These are phyloP conservation scores for Dispira parvispora DNA, from an alignment of 192 early-diverging fungal genomes.

Conservation along the genomic window DNA sequence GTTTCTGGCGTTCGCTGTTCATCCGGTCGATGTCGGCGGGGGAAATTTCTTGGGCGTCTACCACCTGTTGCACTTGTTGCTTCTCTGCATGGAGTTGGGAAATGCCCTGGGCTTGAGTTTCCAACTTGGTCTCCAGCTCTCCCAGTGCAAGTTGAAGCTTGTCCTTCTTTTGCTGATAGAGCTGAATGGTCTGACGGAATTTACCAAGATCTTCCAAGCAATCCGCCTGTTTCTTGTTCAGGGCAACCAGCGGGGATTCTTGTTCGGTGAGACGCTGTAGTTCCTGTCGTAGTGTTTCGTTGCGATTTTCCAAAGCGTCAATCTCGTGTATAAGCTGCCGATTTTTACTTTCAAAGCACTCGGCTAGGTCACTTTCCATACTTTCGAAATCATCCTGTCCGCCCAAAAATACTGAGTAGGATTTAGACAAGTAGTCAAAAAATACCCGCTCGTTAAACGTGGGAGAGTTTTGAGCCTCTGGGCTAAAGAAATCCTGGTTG, in stretches of 20 bases:
- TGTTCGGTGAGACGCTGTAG: background rate
- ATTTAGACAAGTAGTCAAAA: slow-evolving; percentile 45
- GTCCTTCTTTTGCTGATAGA: slow-evolving; percentile 3
- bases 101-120: slow-evolving; percentile 26
- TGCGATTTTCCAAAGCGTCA: slow-evolving; percentile 25
- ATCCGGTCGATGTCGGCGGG: slow-evolving; percentile 68
- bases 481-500: slow-evolving; percentile 15
- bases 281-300: slow-evolving; percentile 9
- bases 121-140: slow-evolving; percentile 30
- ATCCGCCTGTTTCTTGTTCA: background rate
- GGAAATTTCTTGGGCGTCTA: slow-evolving; percentile 59
- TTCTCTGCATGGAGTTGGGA: slow-evolving; percentile 33
- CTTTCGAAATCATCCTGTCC: slow-evolving; percentile 45
- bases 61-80: slow-evolving; percentile 33
- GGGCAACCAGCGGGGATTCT: background rate
- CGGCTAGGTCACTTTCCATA: slow-evolving; percentile 35
- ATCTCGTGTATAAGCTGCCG: slow-evolving; percentile 30
- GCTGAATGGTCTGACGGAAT: slow-evolving; percentile 11
- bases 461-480: slow-evolving; percentile 24
- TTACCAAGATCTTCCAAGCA: slow-evolving; percentile 18
- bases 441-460: slow-evolving; percentile 50
- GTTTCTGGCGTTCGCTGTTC: slow-evolving; percentile 56
- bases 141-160: background rate
- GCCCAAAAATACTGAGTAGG: slow-evolving; percentile 46
- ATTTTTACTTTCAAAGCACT: slow-evolving; percentile 44